Evolutionary conservation across 306 rosid genomes (phyloP), one percentile per base, ranked within the genome.

Genomic region (Vigna nakashimae): DNA sequence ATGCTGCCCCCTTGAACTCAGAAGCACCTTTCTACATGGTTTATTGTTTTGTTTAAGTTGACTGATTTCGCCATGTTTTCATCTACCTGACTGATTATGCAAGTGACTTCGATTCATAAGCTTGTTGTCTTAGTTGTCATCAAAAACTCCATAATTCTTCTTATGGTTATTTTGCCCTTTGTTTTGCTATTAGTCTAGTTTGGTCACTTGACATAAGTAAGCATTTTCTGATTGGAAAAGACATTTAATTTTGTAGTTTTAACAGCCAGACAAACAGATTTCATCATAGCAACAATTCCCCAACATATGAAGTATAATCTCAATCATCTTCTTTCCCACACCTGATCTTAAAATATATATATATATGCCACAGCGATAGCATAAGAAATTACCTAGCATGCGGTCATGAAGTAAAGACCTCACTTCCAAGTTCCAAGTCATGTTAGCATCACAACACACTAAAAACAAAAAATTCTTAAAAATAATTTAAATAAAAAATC

Each of bases 321-420:
- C 32, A 38, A 26, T 40, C 6, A 12, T 36, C 20, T 62, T 55
- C 28, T 69, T 59, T 60, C 24, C 52, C 34, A 26, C 34, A 59
- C 55, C 34, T 15, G 71, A 45, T 48, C 53, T 8, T 18, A 12
- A 77, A 43, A 77, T 32, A 30, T 20, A 20, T 20, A 20, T 26
- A 22, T 59, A 70, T 12, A 58, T 59, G 46, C n/a, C 65, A 34
- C 56, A 48, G 65, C 10, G 1, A 58, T 15, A 60, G 15, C 51
- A 30, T 49, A 79, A 53, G 16, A 45, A 52, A 60, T 48, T 30
- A 69, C 48, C 28, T 71, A 57, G 82, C 64, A 43, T 4, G 62
- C 15, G 82, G 60, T 78, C 69, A 56, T 32, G 69, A 69, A 68
- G 63, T 48, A 30, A 78, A 78, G 63, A 12, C 2, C 70, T 48